Percentiles rank a stretch among this genome's conserved stretches.
Conservation (phyloP, 306 rosid genomes). For the Inga leiocalycina region DNA sequence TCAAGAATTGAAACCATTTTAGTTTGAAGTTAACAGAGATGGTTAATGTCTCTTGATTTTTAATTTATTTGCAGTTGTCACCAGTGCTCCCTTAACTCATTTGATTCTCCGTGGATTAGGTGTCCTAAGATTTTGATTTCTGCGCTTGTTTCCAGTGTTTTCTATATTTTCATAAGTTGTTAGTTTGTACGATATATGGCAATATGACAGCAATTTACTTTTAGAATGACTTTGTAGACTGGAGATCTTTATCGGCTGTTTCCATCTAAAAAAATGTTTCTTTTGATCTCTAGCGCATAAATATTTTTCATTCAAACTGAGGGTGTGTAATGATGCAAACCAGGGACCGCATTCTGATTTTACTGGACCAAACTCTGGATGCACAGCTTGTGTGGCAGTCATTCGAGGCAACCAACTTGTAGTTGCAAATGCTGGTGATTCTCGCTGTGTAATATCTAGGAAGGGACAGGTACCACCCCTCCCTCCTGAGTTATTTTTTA, state of each 20-base stretch:
- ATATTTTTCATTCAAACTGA: constrained; percentile 35
- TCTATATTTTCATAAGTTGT: background rate
- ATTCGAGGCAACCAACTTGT: constrained; percentile 67
- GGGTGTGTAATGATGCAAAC: constrained; percentile 38
- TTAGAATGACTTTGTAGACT: background rate
- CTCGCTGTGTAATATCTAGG: constrained; percentile 88
- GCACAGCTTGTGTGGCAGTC: constrained; percentile 95
- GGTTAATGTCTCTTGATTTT: constrained; percentile 6
- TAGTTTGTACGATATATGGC: background rate
- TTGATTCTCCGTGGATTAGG: constrained; percentile 16
- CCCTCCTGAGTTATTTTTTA: background rate
- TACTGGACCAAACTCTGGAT: constrained; percentile 80
- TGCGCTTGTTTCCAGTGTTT: constrained; percentile 13
- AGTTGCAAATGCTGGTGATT: constrained; percentile 98
- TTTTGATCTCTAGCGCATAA: background rate
- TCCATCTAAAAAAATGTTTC: background rate
- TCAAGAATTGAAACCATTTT: background rate
- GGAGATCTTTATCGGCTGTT: constrained; percentile 19
- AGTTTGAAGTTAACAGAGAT: background rate
- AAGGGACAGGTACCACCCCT: constrained; percentile 80
- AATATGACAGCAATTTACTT: constrained; percentile 16
- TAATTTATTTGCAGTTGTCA: background rate
- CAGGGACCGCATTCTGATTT: constrained; percentile 98
- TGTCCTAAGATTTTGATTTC: constrained; percentile 18
- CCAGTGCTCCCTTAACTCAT: constrained; percentile 18